Evolutionary conservation across 352 stramenopile genomes (phyloP), one percentile per base, ranked within the genome.

Genomic region (Phytophthora kernoviae): DNA sequence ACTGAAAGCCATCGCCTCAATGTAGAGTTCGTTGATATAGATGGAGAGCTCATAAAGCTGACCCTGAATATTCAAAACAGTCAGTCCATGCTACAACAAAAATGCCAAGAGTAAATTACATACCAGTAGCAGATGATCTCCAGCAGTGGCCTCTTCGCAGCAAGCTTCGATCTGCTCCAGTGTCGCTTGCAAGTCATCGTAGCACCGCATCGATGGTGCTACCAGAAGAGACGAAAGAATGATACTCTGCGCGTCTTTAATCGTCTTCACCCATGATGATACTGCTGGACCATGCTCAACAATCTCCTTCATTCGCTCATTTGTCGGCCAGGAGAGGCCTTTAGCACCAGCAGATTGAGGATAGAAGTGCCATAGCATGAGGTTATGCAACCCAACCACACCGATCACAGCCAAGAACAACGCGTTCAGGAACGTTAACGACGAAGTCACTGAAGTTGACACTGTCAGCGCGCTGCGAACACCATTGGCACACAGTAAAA

Each of bases 391-490:
- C 17, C 24, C 50, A 14, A 43, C 47, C 12, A 81, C 24, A 2
- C 32, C 47, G 14, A 80, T 48, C 4, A 61, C 17, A n/a, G 58
- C 21, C 1, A 84, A 21, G 21, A 60, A 72, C 9, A 40, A 55
- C 5, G 58, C 27, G 56, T 91, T 88, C n/a, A 88, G 24, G 33
- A 81, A 81, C 2, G 42, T 59, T 11, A 91, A 37, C 5, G 68
- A 81, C 12, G 70, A 51, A 9, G 65, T 75, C 56, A 88, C 70
- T 4, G 77, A 71, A 4, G 82, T 88, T 17, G 79, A 68, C 0
- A 91, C 82, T 6, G 79, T 91, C 11, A 91, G 67, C 9, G 79
- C 79, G 32, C 79, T 91, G 6, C 72, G 68, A 0, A 89, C 78
- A 12, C 68, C 69, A 58, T 81, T 88, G 15, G 81, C 65, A 40